These are phyloP conservation scores for Leccinum olivaceopallidum DNA, from an alignment of 768 basidiomycete species.

Conservation along the genomic window DNA sequence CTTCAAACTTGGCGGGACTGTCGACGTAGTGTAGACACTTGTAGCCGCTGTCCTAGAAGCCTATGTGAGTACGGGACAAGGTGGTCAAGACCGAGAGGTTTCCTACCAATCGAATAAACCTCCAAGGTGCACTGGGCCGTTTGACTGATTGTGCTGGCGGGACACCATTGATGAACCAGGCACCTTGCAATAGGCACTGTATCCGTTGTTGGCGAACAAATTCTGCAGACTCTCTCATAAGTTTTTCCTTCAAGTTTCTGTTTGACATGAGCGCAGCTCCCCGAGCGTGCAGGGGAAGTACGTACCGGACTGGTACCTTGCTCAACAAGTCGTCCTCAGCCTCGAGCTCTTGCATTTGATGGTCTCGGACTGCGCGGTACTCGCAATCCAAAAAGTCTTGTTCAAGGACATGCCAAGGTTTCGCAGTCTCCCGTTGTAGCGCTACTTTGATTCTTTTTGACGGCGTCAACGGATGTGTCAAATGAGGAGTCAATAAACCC, in stretches of 20 bases:
- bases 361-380: conserved; percentile 81
- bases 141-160: conserved; percentile 50
- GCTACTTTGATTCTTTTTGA: conserved; percentile 69
- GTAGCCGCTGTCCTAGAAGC: conserved; percentile 66
- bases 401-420: conserved; percentile 84
- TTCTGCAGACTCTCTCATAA: conserved; percentile 89
- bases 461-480: conserved; percentile 3
- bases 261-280: conserved; percentile 8
- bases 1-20: conserved; percentile 74
- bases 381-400: conserved; percentile 78
- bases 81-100: conserved; percentile 1
- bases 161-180: conserved; percentile 88
- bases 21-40: conserved; percentile 88
- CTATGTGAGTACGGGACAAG: background rate
- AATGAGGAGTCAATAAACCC: conserved; percentile 33
- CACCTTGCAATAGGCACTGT: conserved; percentile 83
- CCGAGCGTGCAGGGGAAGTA: background rate
- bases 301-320: conserved; percentile 84
- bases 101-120: conserved; percentile 81
- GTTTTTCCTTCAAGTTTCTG: conserved; percentile 80
- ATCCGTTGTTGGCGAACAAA: conserved; percentile 89
- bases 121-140: conserved; percentile 70
- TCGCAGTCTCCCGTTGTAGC: conserved; percentile 68
- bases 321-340: conserved; percentile 83
- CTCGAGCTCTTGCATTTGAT: conserved; percentile 90